Conservation (phyloP, 805 yeast species). For the Zygoascus biomembranicola region DNA sequence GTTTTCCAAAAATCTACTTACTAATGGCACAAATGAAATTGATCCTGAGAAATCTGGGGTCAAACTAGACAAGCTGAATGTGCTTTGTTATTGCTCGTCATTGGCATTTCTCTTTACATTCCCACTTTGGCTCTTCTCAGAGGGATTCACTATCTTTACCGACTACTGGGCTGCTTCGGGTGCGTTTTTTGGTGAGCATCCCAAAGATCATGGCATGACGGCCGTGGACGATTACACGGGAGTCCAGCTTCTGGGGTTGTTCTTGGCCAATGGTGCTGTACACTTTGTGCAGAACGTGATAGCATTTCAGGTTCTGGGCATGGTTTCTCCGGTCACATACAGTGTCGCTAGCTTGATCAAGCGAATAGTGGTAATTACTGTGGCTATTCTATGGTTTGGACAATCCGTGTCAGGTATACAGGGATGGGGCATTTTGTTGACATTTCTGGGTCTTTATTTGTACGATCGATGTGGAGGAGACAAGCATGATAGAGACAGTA, state of each 20-base stretch:
- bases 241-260: constrained; percentile 30
- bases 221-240: constrained; percentile 4
- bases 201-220: background rate
- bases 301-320: constrained; percentile 73
- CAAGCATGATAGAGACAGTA: constrained; percentile 11
- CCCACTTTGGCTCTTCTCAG: constrained; percentile 65
- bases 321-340: constrained; percentile 75
- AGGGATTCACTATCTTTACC: constrained; percentile 31
- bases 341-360: constrained; percentile 84
- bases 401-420: constrained; percentile 31
- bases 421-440: constrained; percentile 34
- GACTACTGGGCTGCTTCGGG: constrained; percentile 5
- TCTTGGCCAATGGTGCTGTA: constrained; percentile 60
- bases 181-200: constrained; percentile 4
- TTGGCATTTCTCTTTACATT: constrained; percentile 63
- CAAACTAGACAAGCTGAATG: constrained; percentile 71
- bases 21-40: constrained; percentile 24
- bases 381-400: constrained; percentile 62
- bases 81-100: constrained; percentile 70
- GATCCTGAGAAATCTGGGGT: background rate
- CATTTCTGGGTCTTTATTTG: constrained; percentile 33
- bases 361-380: constrained; percentile 73
- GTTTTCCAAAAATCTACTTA: constrained; percentile 74
- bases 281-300: constrained; percentile 75
- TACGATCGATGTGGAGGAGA: constrained; percentile 36